A percentile compares a stretch with the other conserved stretches of the same genome.
These are phyloP conservation scores for Gloeophyllum trabeum DNA, from an alignment of 768 basidiomycete genomes.

Conservation along the genomic window DNA sequence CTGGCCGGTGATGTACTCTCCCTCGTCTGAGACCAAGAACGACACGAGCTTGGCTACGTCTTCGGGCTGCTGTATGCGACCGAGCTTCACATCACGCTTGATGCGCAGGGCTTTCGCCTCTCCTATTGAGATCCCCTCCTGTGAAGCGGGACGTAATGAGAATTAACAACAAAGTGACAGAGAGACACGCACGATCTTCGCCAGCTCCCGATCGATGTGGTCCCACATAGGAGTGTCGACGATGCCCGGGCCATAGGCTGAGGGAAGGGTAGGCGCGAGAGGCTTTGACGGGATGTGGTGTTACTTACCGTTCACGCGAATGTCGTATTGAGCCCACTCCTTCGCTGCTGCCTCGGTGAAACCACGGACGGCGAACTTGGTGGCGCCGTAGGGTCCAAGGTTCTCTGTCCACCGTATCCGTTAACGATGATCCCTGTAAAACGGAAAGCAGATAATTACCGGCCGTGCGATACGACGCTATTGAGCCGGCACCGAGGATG, in stretches of 20 bases:
- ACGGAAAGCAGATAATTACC: constrained; percentile 3
- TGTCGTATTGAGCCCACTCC: constrained; percentile 20
- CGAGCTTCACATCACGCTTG: constrained; percentile 15
- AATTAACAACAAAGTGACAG: neutral
- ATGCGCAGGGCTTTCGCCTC: constrained; percentile 17
- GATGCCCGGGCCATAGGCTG: constrained; percentile 19
- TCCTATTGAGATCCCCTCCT: constrained; percentile 16
- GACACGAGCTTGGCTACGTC: constrained; percentile 5
- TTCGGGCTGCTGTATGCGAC: constrained; percentile 1
- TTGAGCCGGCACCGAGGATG: constrained; percentile 19
- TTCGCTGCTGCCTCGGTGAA: constrained; percentile 21
- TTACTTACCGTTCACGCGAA: constrained; percentile 19
- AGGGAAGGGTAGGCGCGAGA: neutral
- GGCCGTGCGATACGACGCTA: constrained; percentile 19
- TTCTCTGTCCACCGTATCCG: constrained; percentile 9
- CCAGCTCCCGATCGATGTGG: constrained; percentile 19
- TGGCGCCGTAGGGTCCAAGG: constrained; percentile 19
- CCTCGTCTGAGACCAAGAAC: constrained; percentile 5
- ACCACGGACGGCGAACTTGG: constrained; percentile 22
- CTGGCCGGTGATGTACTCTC: constrained; percentile 6
- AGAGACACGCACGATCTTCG: constrained; percentile 12
- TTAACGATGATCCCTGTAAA: neutral
- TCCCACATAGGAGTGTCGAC: constrained; percentile 23
- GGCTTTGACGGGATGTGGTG: neutral
- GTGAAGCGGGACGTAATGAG: neutral